phyloP scores from a whole-genome alignment of 2,329 filamentous ascomycete species.

The Cladophialophora bantiana region DNA sequence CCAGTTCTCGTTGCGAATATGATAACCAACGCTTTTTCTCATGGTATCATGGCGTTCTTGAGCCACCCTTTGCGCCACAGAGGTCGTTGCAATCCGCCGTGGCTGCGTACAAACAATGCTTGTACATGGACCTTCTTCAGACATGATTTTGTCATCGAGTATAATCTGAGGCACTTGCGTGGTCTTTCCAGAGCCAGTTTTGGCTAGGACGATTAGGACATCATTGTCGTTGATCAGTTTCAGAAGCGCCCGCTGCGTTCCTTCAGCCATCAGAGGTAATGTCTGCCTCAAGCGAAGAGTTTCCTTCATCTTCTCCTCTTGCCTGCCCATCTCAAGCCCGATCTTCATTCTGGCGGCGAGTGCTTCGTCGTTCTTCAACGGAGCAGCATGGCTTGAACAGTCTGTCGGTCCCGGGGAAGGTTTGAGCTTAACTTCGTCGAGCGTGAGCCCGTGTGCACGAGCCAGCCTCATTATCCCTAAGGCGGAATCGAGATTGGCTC shows the following conservation, averaged over 20 bases:
- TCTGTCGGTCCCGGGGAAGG: not conserved
- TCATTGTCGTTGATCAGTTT: conserved; percentile 78
- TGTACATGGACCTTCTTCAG: conserved; percentile 71
- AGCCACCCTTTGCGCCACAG: conserved; percentile 87
- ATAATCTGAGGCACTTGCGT: conserved; percentile 96
- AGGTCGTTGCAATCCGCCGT: conserved; percentile 93
- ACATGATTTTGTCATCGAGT: conserved; percentile 82
- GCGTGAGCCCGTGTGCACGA: conserved; percentile 21
- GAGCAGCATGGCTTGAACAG: not conserved
- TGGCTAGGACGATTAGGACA: conserved; percentile 90
- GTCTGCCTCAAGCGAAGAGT: conserved; percentile 18
- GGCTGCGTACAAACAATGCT: conserved; percentile 97
- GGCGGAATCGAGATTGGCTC: conserved; percentile 18
- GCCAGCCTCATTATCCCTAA: conserved; percentile 25
- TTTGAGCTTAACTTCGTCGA: conserved; percentile 17
- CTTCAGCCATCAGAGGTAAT: conserved; percentile 27
- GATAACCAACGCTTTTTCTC: conserved; percentile 86
- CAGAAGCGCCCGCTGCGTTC: conserved; percentile 49
- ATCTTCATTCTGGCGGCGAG: conserved; percentile 26
- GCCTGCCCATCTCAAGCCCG: conserved; percentile 8
- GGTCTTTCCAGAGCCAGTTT: conserved; percentile 96
- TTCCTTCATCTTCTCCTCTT: conserved; percentile 1
- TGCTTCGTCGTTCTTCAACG: conserved; percentile 1
- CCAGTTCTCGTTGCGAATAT: conserved; percentile 89
- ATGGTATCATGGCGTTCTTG: conserved; percentile 89